phyloP scores from a whole-genome alignment of 768 basidiomycete genomes.

The Lactarius tabidus region DNA sequence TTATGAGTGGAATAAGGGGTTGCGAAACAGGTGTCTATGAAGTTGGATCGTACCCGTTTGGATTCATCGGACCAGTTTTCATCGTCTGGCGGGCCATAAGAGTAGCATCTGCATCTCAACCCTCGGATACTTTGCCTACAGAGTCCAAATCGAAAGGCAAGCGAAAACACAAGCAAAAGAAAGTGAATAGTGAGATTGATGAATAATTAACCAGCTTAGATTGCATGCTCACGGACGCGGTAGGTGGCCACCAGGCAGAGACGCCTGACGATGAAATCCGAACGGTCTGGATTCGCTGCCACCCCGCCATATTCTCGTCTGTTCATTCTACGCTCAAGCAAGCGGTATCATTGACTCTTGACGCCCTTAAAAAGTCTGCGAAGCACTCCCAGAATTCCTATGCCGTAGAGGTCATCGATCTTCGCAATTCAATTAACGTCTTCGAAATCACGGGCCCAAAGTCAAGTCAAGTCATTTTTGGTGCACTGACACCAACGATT shows the following conservation, averaged over 20 bases:
- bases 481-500: slow-evolving; percentile 31
- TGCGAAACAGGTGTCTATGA: slow-evolving; percentile 68
- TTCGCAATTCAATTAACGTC: slow-evolving; percentile 65
- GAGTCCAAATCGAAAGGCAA: slow-evolving; percentile 26
- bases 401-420: slow-evolving; percentile 63
- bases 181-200: slow-evolving; percentile 7
- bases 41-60: slow-evolving; percentile 58
- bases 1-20: slow-evolving; percentile 57
- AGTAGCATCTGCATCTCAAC: background rate
- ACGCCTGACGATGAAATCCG: slow-evolving; percentile 31
- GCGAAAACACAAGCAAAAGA: slow-evolving; percentile 32
- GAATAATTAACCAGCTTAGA: background rate
- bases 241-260: slow-evolving; percentile 31
- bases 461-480: slow-evolving; percentile 58
- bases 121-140: background rate
- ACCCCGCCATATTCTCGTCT: slow-evolving; percentile 66
- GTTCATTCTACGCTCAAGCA: slow-evolving; percentile 49
- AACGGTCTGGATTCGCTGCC: slow-evolving; percentile 70
- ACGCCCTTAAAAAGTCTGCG: slow-evolving; percentile 30
- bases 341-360: slow-evolving; percentile 49
- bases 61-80: slow-evolving; percentile 63
- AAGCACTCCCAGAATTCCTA: slow-evolving; percentile 30
- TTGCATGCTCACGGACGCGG: slow-evolving; percentile 18
- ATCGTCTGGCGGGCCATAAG: slow-evolving; percentile 65
- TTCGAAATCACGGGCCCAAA: slow-evolving; percentile 92